Evolutionary conservation across 2,329 filamentous ascomycete species (phyloP).

Genomic region (Aspergillus puulaauensis): DNA sequence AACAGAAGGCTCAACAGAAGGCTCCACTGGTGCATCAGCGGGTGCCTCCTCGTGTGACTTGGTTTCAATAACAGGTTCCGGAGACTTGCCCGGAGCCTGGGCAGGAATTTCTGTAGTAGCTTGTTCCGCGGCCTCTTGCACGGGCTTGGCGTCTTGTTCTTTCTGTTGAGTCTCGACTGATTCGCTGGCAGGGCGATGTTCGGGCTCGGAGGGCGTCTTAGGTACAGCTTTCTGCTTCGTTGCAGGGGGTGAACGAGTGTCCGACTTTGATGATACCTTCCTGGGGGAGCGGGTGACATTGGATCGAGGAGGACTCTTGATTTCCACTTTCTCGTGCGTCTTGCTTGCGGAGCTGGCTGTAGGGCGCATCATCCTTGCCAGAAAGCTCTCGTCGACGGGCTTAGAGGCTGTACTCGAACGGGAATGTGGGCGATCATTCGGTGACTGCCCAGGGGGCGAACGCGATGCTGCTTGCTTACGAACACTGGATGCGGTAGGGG

Average conservation of each 20-base stretch:
- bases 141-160: conserved; percentile 3
- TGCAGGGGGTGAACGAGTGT: conserved; percentile 19
- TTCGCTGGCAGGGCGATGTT: conserved; percentile 6
- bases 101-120: background rate
- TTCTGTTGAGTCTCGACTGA: conserved; percentile 1
- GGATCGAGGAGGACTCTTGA: conserved; percentile 38
- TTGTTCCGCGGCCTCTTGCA: background rate
- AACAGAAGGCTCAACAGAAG: background rate
- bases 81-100: background rate
- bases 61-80: background rate
- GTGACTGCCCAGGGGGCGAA: conserved; percentile 30
- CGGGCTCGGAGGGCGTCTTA: conserved; percentile 5
- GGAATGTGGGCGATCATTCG: conserved; percentile 40
- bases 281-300: conserved; percentile 23
- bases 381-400: conserved; percentile 46
- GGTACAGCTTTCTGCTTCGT: conserved; percentile 22
- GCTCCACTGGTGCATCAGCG: background rate
- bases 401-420: conserved; percentile 40
- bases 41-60: background rate
- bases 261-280: conserved; percentile 23
- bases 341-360: conserved; percentile 52
- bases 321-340: conserved; percentile 46
- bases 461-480: conserved; percentile 34
- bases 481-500: conserved; percentile 24
- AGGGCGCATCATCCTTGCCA: conserved; percentile 53